A percentile compares a stretch with the other conserved stretches of the same genome.
phyloP scores from a whole-genome alignment of 306 rosid species.

The Ormosia semicastrata region DNA sequence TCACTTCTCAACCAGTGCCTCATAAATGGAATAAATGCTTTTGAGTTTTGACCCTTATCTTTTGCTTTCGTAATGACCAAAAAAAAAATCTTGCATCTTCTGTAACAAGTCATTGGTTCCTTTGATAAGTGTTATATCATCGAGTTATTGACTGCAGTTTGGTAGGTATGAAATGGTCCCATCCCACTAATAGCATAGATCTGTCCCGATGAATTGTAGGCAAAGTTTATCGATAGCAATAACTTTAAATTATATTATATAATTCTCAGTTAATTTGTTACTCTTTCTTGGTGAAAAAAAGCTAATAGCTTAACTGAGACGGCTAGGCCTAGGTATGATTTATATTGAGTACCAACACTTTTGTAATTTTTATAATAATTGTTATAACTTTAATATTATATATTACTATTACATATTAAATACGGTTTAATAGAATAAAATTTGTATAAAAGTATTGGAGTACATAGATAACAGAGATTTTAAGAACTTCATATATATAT shows the following conservation, averaged over 20 bases:
- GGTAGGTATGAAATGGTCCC: constrained; percentile 33
- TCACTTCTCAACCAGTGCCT: constrained; percentile 26
- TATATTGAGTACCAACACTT: too few species aligned
- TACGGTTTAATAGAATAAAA: too few species aligned
- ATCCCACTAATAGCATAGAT: constrained; percentile 18
- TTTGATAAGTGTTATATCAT: not conserved
- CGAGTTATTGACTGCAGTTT: constrained; percentile 27
- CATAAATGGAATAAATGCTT: not conserved
- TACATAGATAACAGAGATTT: too few species aligned
- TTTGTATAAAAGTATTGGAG: too few species aligned
- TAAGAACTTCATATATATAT: too few species aligned
- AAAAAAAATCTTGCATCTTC: constrained; percentile 16
- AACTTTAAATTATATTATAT: not conserved
- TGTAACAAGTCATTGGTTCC: not conserved
- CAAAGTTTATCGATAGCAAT: not conserved
- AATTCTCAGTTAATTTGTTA: not conserved
- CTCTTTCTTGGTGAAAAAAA: not conserved
- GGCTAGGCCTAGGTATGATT: not conserved
- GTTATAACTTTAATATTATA: too few species aligned
- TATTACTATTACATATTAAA: too few species aligned
- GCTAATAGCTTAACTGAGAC: not conserved
- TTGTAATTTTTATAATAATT: too few species aligned
- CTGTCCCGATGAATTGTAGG: not conserved
- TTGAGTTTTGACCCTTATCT: constrained; percentile 7
- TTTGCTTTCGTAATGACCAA: constrained; percentile 20